Base-by-base conservation (phyloP, 2,329 filamentous ascomycete species). In the Rhinocladiella similis region DNA sequence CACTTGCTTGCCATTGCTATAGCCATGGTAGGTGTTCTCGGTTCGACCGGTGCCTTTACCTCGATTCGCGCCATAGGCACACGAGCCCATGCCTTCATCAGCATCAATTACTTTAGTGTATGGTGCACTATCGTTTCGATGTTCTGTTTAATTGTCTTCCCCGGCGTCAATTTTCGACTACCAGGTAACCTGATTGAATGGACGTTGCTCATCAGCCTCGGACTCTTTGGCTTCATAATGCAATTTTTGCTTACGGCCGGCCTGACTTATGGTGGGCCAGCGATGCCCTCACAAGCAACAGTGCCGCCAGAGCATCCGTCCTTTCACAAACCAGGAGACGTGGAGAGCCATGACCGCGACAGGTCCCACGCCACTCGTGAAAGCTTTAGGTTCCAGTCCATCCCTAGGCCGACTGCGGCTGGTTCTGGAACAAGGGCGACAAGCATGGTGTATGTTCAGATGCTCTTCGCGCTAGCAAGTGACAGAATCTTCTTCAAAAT, bases 241-340 rank as follows among this genome's bases (percentile, higher is more conserved):
- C 92, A 96, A 80, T 91, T 91, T 63, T 78, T 95, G n/a, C 76
- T 95, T 16, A 94, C 91, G 1, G 82, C 84, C 0, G 91, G 90
- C 0, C 74, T 97, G 47, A 79, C 87, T 20, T 84, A 87, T 59
- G 88, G 92, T 66, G 87, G 87, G 60, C 81, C 80, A 1, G 75
- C 75, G 2, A 56, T 48, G 19, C 53, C 33, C 22, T 20, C 10
- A 25, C 14, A 43, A 13, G 10, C 38, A 5, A 9, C 43, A 58
- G 13, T 20, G n/a, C 16, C 10, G 7, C 14, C 22, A 36, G 13
- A 46, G 12, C 33, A 35, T 19, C 43, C 52, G 5, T 29, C 48
- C 7, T 9, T 7, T 18, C 42, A 36, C 7, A 51, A 54, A 16
- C 20, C 54, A n/a, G 39, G 47, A 29, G 59, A 61, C 48, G 16